Percentiles rank a stretch among this genome's conserved stretches.
Conservation (phyloP, 352 stramenopile species). For the Phytopythium boreale region DNA sequence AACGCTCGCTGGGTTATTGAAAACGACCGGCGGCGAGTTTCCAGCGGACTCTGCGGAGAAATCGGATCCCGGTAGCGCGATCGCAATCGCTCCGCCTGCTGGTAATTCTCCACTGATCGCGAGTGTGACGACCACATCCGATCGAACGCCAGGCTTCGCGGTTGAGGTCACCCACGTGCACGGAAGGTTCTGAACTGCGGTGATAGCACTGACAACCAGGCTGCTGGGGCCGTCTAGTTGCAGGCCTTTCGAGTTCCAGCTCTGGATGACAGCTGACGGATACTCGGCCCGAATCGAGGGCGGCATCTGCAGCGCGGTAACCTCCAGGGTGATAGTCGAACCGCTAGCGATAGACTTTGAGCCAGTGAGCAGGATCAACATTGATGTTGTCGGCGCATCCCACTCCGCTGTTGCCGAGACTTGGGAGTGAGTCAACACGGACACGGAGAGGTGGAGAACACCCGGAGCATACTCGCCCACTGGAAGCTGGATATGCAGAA, state of each 20-base stretch:
- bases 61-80: slow-evolving; percentile 33
- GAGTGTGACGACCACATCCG: slow-evolving; percentile 38
- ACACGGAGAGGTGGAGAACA: slow-evolving; percentile 17
- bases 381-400: slow-evolving; percentile 22
- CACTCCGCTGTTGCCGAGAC: slow-evolving; percentile 36
- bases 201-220: slow-evolving; percentile 31
- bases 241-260: slow-evolving; percentile 34
- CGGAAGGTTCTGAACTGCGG: slow-evolving; percentile 29
- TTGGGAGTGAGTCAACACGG: slow-evolving; percentile 15
- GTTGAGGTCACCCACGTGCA: slow-evolving; percentile 36
- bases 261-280: slow-evolving; percentile 35
- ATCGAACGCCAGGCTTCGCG: slow-evolving; percentile 45
- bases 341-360: slow-evolving; percentile 22
- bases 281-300: slow-evolving; percentile 32
- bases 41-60: slow-evolving; percentile 28
- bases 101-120: slow-evolving; percentile 43
- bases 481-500: slow-evolving; percentile 38
- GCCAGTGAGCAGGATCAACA: slow-evolving; percentile 39
- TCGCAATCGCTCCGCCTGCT: slow-evolving; percentile 28
- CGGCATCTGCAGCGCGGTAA: slow-evolving; percentile 45
- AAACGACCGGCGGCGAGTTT: slow-evolving; percentile 19
- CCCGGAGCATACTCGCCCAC: slow-evolving; percentile 35
- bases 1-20: slow-evolving; percentile 20
- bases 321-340: slow-evolving; percentile 24
- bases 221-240: slow-evolving; percentile 34